A percentile compares a stretch with the other conserved stretches of the same genome.
Evolutionary conservation across 495 filamentous ascomycete genomes (phyloP).

Genomic region (Sabuloglossum arenarium): DNA sequence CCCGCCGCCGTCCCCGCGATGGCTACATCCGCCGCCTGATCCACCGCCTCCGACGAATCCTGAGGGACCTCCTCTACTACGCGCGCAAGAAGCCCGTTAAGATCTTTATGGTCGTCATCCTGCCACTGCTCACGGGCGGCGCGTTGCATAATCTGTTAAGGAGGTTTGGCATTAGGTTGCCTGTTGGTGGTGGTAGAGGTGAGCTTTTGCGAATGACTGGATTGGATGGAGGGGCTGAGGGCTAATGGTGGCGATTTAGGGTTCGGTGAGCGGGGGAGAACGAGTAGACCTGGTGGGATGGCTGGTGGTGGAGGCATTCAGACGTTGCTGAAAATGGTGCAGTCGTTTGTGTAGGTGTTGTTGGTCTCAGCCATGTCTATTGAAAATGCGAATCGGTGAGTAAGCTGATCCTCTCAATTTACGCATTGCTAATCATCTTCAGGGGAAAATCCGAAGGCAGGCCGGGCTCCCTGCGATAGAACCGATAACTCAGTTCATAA

Average conservation of each 20-base stretch:
- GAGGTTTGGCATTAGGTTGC: constrained; percentile 56
- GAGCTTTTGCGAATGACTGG: neutral
- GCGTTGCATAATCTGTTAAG: constrained; percentile 49
- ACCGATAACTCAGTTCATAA: too few relatives aligned
- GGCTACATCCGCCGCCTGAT: constrained; percentile 53
- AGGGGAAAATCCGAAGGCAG: neutral
- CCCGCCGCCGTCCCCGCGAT: constrained; percentile 45
- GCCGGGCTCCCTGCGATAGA: too few relatives aligned
- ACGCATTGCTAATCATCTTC: neutral
- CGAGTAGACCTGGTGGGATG: too few relatives aligned
- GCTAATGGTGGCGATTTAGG: neutral
- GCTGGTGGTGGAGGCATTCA: neutral
- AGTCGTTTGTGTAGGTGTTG: neutral
- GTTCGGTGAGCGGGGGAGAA: neutral
- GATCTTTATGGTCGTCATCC: constrained; percentile 63
- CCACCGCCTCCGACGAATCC: constrained; percentile 44
- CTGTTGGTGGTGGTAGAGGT: constrained; percentile 13
- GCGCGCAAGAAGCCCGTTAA: constrained; percentile 61
- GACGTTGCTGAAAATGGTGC: constrained; percentile 3
- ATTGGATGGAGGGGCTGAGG: neutral
- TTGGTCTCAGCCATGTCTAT: too few relatives aligned
- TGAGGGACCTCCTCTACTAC: constrained; percentile 56
- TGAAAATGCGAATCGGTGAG: neutral
- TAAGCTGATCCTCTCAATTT: neutral
- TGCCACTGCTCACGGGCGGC: constrained; percentile 68